These are phyloP conservation scores for Mastigamoeba balamuthi DNA, from an alignment of 78 protist species.

Conservation along the genomic window DNA sequence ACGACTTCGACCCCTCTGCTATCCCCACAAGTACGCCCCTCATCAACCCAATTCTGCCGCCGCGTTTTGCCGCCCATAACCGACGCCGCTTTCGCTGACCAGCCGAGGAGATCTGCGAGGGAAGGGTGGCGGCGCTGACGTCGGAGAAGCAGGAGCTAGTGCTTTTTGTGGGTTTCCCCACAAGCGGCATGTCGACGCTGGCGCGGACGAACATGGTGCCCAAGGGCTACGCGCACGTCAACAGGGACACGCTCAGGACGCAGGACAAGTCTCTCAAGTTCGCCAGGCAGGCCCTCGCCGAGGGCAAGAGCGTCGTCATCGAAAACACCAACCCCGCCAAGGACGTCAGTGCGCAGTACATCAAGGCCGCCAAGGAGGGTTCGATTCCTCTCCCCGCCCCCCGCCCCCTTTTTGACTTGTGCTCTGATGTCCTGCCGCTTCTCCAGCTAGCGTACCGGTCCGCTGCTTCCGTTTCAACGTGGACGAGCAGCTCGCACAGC, in stretches of 20 bases:
- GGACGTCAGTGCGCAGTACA: slow-evolving; percentile 7
- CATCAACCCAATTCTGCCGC: too few species aligned
- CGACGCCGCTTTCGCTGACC: background rate
- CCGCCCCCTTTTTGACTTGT: background rate
- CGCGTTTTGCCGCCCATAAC: too few species aligned
- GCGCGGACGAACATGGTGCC: slow-evolving; percentile 13
- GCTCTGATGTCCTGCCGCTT: background rate
- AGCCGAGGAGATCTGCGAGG: background rate
- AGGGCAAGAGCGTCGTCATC: slow-evolving; percentile 40
- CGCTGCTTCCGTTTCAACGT: slow-evolving; percentile 41
- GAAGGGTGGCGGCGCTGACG: background rate
- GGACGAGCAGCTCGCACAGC: slow-evolving; percentile 19
- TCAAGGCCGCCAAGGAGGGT: slow-evolving; percentile 3
- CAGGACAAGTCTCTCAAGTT: slow-evolving; percentile 8
- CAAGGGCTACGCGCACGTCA: slow-evolving; percentile 57
- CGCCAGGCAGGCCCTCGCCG: slow-evolving; percentile 18
- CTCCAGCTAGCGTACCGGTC: slow-evolving; percentile 2
- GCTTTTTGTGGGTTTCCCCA: slow-evolving; percentile 14
- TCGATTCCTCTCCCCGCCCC: background rate
- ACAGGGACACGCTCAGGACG: slow-evolving; percentile 35
- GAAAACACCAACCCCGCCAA: slow-evolving; percentile 59
- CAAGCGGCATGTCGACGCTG: slow-evolving; percentile 61
- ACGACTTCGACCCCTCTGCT: background rate
- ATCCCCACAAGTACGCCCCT: too few species aligned
- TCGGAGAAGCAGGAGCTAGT: slow-evolving; percentile 37